phyloP scores from a whole-genome alignment of 2,329 filamentous ascomycete genomes.

The Fusarium aywerte region DNA sequence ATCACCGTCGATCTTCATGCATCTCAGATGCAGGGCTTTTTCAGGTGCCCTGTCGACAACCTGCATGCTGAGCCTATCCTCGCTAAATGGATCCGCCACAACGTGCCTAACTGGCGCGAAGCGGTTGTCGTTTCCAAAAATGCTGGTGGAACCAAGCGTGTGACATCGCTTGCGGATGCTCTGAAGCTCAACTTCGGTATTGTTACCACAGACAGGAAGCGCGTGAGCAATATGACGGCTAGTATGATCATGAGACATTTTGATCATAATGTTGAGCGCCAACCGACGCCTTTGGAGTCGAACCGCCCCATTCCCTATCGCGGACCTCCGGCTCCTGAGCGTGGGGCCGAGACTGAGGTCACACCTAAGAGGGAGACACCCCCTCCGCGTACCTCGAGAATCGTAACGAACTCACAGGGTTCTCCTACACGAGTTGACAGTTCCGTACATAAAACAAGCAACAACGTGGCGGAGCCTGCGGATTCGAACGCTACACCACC shows the following conservation, averaged over 20 bases:
- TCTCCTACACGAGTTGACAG: conserved; percentile 54
- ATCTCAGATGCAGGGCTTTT: conserved; percentile 99
- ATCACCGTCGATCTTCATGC: conserved; percentile 97
- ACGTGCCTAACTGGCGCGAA: conserved; percentile 87
- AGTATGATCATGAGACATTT: conserved; percentile 81
- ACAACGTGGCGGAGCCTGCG: conserved; percentile 16
- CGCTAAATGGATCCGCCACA: conserved; percentile 92
- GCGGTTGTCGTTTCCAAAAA: conserved; percentile 99
- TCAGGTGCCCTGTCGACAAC: conserved; percentile 97
- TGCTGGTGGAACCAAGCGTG: conserved; percentile 94
- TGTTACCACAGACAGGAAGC: conserved; percentile 84
- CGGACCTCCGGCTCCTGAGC: conserved; percentile 23
- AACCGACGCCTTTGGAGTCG: conserved; percentile 54
- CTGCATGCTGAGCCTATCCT: conserved; percentile 95
- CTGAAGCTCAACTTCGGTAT: conserved; percentile 98
- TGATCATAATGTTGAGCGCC: conserved; percentile 65
- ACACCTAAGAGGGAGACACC: conserved; percentile 33
- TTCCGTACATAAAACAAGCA: conserved; percentile 25
- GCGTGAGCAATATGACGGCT: conserved; percentile 76
- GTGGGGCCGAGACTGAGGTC: conserved; percentile 39
- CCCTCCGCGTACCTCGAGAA: conserved; percentile 45
- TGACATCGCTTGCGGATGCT: conserved; percentile 94
- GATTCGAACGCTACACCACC: conserved; percentile 39
- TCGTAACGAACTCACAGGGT: conserved; percentile 56
- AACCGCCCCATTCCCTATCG: conserved; percentile 40